Percentiles rank a stretch among this genome's conserved stretches.
Evolutionary conservation across 306 rosid genomes (phyloP).

Genomic region (Castanea mollissima): DNA sequence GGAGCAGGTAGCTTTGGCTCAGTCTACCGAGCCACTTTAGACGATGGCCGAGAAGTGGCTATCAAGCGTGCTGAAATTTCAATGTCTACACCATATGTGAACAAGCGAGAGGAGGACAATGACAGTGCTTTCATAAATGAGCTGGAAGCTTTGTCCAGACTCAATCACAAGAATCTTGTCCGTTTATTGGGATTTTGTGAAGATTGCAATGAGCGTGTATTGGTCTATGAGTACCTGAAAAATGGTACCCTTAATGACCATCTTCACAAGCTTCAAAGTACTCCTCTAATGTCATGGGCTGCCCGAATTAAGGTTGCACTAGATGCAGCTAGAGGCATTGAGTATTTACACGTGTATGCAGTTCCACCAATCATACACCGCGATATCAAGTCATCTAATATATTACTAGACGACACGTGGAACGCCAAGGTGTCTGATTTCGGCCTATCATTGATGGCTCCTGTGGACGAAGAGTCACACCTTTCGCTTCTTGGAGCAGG

Average conservation of each 20-base stretch:
- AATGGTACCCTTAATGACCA: slow-evolving; percentile 78
- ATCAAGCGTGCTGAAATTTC: slow-evolving; percentile 76
- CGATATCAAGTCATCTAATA: slow-evolving; percentile 72
- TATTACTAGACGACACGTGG: slow-evolving; percentile 52
- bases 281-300: slow-evolving; percentile 50
- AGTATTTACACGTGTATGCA: slow-evolving; percentile 61
- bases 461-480: slow-evolving; percentile 45
- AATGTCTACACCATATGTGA: slow-evolving; percentile 23
- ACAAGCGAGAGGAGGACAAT: slow-evolving; percentile 68
- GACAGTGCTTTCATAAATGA: slow-evolving; percentile 75
- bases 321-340: slow-evolving; percentile 75
- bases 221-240: slow-evolving; percentile 72
- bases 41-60: slow-evolving; percentile 75
- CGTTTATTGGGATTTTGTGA: slow-evolving; percentile 64
- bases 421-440: slow-evolving; percentile 69
- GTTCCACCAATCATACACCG: slow-evolving; percentile 74
- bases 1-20: slow-evolving; percentile 84
- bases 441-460: slow-evolving; percentile 73
- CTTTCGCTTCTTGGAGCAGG: slow-evolving; percentile 66
- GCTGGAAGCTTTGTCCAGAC: slow-evolving; percentile 69
- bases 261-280: slow-evolving; percentile 48
- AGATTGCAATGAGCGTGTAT: slow-evolving; percentile 57
- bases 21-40: slow-evolving; percentile 63
- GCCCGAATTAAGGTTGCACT: slow-evolving; percentile 53
- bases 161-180: slow-evolving; percentile 84